A percentile compares a stretch with the other conserved stretches of the same genome.
Conservation (phyloP, 2,329 filamentous ascomycete species). For the Macrophomina pseudophaseolina region DNA sequence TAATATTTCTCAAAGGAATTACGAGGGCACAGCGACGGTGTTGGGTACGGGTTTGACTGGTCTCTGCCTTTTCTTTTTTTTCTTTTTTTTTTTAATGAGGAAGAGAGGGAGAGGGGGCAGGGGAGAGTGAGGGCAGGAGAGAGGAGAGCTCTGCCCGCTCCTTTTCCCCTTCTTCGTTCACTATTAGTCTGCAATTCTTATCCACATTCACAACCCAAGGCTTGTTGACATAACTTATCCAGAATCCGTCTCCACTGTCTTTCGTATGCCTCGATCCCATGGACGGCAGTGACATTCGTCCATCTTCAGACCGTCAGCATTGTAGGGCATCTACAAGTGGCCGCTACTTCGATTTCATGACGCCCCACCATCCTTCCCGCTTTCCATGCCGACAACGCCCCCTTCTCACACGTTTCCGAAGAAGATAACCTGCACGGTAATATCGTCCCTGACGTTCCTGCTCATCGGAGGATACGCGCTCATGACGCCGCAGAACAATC, state of each 20-base stretch:
- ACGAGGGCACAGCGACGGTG: constrained; percentile 4
- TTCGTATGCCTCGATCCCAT: too few relatives aligned
- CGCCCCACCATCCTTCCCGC: neutral
- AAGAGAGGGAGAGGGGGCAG: too few relatives aligned
- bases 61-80: neutral
- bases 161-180: neutral
- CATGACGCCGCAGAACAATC: constrained; percentile 47
- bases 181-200: neutral
- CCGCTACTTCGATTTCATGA: neutral
- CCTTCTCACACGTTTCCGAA: constrained; percentile 48
- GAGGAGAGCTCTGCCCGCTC: too few relatives aligned
- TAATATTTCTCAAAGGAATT: neutral
- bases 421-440: constrained; percentile 59
- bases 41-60: neutral
- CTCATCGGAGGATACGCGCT: constrained; percentile 40
- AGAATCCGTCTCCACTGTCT: too few relatives aligned
- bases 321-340: too few relatives aligned
- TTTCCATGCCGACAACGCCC: neutral
- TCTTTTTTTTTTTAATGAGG: neutral
- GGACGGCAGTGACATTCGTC: too few relatives aligned
- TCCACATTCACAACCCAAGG: neutral
- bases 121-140: too few relatives aligned
- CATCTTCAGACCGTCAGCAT: too few relatives aligned
- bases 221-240: too few relatives aligned
- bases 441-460: constrained; percentile 55